phyloP scores from a whole-genome alignment of 768 basidiomycete genomes.

The Pseudohyphozyma bogoriensis region DNA sequence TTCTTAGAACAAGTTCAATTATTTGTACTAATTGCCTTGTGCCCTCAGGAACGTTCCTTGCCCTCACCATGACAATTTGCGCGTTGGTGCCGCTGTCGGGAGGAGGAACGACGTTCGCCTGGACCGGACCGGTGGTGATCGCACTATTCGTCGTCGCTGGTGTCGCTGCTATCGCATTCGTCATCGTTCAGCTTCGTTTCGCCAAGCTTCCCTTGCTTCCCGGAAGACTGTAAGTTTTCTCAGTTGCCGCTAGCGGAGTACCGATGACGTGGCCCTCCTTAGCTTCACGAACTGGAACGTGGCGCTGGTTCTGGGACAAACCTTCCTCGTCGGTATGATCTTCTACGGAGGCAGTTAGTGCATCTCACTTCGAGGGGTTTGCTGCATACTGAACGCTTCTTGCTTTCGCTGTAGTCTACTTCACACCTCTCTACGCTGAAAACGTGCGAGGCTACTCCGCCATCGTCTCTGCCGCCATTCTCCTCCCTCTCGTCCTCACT shows the following conservation, averaged over 20 bases:
- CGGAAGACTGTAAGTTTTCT: constrained; percentile 20
- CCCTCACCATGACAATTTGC: constrained; percentile 29
- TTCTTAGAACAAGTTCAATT: no score
- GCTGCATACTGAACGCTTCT: neutral
- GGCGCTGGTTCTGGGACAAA: constrained; percentile 29
- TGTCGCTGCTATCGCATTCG: constrained; percentile 20
- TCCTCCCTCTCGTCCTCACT: constrained; percentile 33
- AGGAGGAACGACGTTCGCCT: constrained; percentile 31
- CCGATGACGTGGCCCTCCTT: neutral
- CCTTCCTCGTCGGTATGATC: constrained; percentile 33
- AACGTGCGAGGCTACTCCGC: constrained; percentile 32
- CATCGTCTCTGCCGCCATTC: constrained; percentile 31
- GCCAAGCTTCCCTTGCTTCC: constrained; percentile 32
- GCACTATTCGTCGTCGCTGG: constrained; percentile 24
- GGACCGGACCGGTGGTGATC: constrained; percentile 30
- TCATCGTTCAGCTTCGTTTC: constrained; percentile 21
- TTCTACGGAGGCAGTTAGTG: constrained; percentile 34
- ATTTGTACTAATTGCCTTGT: no score
- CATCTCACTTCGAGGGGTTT: neutral
- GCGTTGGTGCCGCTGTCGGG: constrained; percentile 34
- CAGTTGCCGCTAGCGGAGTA: neutral
- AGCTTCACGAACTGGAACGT: constrained; percentile 31
- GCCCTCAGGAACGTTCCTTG: no score
- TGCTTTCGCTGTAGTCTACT: constrained; percentile 16
- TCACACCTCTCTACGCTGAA: constrained; percentile 33